These are phyloP conservation scores for Teratosphaeria nubilosa DNA, from an alignment of 2,329 filamentous ascomycete genomes.

Conservation along the genomic window DNA sequence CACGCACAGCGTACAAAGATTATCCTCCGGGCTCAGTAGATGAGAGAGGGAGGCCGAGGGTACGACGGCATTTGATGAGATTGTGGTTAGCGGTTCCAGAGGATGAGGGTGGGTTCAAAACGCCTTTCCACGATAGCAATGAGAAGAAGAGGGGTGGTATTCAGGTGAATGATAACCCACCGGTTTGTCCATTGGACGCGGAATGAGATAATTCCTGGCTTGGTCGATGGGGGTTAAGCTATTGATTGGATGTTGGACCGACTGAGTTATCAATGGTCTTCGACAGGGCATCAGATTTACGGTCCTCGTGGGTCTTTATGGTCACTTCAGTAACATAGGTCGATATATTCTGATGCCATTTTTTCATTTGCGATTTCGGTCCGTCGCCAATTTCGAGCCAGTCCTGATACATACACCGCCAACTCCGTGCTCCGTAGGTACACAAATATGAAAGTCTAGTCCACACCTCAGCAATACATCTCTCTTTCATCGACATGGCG, in stretches of 20 bases:
- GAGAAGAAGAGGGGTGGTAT: slow-evolving; percentile 85
- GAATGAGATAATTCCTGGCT: slow-evolving; percentile 41
- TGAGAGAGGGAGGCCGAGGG: slow-evolving; percentile 39
- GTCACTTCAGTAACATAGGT: neutral
- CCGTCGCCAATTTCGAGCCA: neutral
- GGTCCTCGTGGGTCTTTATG: neutral
- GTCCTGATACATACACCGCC: neutral
- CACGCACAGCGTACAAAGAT: slow-evolving; percentile 70
- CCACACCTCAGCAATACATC: neutral
- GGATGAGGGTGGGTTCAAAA: slow-evolving; percentile 70
- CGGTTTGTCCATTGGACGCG: slow-evolving; percentile 65
- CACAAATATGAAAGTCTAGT: neutral
- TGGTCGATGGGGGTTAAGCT: too few species aligned
- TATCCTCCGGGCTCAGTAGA: slow-evolving; percentile 39
- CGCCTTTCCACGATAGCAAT: slow-evolving; percentile 70
- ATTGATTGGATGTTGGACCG: too few species aligned
- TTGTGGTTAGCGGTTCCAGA: slow-evolving; percentile 79
- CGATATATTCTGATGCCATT: too few species aligned
- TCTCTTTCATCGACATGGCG: neutral
- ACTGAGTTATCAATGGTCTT: neutral
- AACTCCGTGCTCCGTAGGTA: neutral
- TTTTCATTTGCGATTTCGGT: neutral
- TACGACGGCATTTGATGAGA: slow-evolving; percentile 68
- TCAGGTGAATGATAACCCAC: slow-evolving; percentile 72
- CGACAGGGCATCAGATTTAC: neutral